Evolutionary conservation across 73 alveolate species (phyloP).

Genomic region (Breviolum minutum): DNA sequence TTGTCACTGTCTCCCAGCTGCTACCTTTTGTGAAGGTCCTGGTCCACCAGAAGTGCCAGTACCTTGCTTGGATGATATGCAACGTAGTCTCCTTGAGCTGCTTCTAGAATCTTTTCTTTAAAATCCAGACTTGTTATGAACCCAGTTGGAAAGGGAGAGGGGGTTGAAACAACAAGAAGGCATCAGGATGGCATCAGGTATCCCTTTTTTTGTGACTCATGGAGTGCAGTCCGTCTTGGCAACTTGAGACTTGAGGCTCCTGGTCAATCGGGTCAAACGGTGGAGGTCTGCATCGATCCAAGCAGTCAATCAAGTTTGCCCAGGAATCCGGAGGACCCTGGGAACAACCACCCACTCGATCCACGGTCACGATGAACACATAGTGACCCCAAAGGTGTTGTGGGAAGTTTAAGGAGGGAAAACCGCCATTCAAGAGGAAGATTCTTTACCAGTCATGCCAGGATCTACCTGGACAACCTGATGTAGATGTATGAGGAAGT

Average conservation of each 20-base stretch:
- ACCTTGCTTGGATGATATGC: too few species aligned
- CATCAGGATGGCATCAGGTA: background rate
- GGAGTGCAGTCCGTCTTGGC: too few species aligned
- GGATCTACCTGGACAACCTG: slow-evolving; percentile 43
- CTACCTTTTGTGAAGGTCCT: background rate
- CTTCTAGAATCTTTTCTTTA: background rate
- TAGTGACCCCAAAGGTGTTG: too few species aligned
- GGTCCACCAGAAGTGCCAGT: background rate
- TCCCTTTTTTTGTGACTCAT: too few species aligned
- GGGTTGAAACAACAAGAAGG: background rate
- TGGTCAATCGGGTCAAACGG: background rate
- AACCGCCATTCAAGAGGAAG: too few species aligned
- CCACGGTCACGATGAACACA: too few species aligned
- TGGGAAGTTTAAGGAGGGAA: too few species aligned
- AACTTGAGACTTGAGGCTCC: background rate
- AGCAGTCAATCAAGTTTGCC: slow-evolving; percentile 12
- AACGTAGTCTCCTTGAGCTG: too few species aligned
- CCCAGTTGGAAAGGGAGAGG: too few species aligned
- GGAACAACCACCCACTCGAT: too few species aligned
- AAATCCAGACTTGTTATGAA: background rate
- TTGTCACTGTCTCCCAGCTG: too few species aligned
- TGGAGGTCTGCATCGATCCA: slow-evolving; percentile 10
- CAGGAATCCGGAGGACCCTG: slow-evolving; percentile 28
- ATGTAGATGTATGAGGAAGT: background rate
- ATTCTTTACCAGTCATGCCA: background rate